A percentile compares a stretch with the other conserved stretches of the same genome.
phyloP scores from a whole-genome alignment of 2,329 filamentous ascomycete species.

The Mycosphaerella sp. region DNA sequence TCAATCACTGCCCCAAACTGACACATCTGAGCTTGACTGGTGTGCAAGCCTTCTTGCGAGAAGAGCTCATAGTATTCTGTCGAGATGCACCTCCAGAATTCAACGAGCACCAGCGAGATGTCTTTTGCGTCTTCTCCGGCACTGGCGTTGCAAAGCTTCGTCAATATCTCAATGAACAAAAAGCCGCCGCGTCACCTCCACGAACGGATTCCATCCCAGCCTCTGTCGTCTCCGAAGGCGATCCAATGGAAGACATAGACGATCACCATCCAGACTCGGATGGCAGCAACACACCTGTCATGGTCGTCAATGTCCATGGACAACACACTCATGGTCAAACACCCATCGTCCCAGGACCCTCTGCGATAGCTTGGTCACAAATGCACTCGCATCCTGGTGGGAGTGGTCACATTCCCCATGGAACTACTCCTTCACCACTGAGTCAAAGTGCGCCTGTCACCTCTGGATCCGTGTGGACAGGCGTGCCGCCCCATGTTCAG shows the following conservation, averaged over 20 bases:
- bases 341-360: constrained; percentile 22
- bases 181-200: constrained; percentile 10
- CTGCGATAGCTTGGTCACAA: constrained; percentile 16
- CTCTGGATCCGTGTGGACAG: constrained; percentile 20
- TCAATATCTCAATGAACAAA: constrained; percentile 61
- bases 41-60: constrained; percentile 79
- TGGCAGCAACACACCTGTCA: constrained; percentile 29
- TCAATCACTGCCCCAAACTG: constrained; percentile 85
- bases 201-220: constrained; percentile 16
- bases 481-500: constrained; percentile 8
- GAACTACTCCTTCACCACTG: constrained; percentile 16
- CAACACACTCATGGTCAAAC: constrained; percentile 26
- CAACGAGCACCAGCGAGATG: constrained; percentile 86
- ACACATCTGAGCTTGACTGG: constrained; percentile 94
- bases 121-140: constrained; percentile 97
- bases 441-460: constrained; percentile 31
- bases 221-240: constrained; percentile 25
- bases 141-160: constrained; percentile 72
- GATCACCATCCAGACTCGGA: constrained; percentile 26
- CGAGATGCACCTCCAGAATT: constrained; percentile 87
- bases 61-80: constrained; percentile 80
- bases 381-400: constrained; percentile 1
- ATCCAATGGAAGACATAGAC: constrained; percentile 31
- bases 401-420: neutral
- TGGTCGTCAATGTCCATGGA: constrained; percentile 27